Conservation (phyloP, 164 flowering plant genomes). For the Cinnamomum chago region DNA sequence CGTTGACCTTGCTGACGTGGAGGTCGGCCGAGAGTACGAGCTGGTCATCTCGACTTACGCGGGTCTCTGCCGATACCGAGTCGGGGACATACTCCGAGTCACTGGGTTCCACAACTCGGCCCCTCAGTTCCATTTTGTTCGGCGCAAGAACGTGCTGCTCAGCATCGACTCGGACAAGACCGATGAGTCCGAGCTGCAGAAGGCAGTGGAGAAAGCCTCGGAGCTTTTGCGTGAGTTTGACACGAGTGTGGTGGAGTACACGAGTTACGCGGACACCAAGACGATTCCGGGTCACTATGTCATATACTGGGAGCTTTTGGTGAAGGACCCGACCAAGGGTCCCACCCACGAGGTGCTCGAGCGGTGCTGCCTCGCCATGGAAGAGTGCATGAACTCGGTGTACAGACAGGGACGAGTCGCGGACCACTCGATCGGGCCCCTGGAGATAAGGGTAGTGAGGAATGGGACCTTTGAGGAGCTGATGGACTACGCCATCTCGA, state of each 20-base stretch:
- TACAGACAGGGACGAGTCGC: constrained; percentile 63
- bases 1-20: constrained; percentile 52
- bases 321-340: constrained; percentile 25
- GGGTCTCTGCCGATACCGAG: constrained; percentile 59
- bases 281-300: constrained; percentile 76
- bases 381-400: constrained; percentile 62
- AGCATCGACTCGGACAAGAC: constrained; percentile 79
- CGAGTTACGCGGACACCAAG: constrained; percentile 64
- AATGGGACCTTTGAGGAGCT: constrained; percentile 72
- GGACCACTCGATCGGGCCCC: constrained; percentile 58
- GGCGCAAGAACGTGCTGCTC: constrained; percentile 61
- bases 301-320: constrained; percentile 58
- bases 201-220: constrained; percentile 49
- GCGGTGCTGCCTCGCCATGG: constrained; percentile 59
- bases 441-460: constrained; percentile 64
- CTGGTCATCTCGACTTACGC: constrained; percentile 62
- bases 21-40: constrained; percentile 67
- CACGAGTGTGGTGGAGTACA: constrained; percentile 64
- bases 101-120: constrained; percentile 61
- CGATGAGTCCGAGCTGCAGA: constrained; percentile 67
- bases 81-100: constrained; percentile 63
- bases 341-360: constrained; percentile 35
- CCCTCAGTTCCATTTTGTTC: constrained; percentile 54
- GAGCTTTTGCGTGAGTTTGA: constrained; percentile 29
- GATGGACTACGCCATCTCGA: constrained; percentile 76